These are phyloP conservation scores for Metschnikowia lachancei DNA, from an alignment of 805 yeast species.

Conservation along the genomic window DNA sequence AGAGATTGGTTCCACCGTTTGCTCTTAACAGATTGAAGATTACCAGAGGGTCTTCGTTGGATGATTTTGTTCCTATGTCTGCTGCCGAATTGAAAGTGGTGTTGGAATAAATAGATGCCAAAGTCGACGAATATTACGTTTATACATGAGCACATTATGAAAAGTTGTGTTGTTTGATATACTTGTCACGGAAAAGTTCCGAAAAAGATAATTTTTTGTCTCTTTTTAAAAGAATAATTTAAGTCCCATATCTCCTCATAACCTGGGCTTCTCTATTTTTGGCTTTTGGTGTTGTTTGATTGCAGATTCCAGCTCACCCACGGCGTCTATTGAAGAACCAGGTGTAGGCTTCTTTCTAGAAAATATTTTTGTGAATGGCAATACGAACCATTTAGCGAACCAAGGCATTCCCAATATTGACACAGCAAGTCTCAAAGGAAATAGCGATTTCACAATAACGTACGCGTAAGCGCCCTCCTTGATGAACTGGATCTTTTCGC, in stretches of 20 bases:
- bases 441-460: conserved; percentile 58
- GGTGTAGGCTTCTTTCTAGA: conserved; percentile 4
- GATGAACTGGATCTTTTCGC: conserved; percentile 53
- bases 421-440: conserved; percentile 53
- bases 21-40: conserved; percentile 30
- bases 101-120: conserved; percentile 26
- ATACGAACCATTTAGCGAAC: conserved; percentile 50
- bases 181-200: neutral
- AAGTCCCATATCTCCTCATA: conserved; percentile 16
- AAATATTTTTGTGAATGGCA: conserved; percentile 40
- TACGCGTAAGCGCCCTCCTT: conserved; percentile 76
- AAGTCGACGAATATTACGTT: conserved; percentile 11
- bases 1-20: conserved; percentile 43
- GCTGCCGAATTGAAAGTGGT: conserved; percentile 28
- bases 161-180: neutral
- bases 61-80: conserved; percentile 39
- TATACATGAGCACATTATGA: conserved; percentile 2
- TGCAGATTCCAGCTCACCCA: conserved; percentile 9
- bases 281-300: conserved; percentile 18
- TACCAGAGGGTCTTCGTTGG: conserved; percentile 24
- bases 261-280: conserved; percentile 35
- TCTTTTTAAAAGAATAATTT: too few relatives aligned
- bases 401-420: conserved; percentile 56
- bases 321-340: neutral
- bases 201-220: neutral